A percentile compares a stretch with the other conserved stretches of the same genome.
These are phyloP conservation scores for Hypoxylon subgilvum DNA, from an alignment of 495 filamentous ascomycete species.

Conservation along the genomic window DNA sequence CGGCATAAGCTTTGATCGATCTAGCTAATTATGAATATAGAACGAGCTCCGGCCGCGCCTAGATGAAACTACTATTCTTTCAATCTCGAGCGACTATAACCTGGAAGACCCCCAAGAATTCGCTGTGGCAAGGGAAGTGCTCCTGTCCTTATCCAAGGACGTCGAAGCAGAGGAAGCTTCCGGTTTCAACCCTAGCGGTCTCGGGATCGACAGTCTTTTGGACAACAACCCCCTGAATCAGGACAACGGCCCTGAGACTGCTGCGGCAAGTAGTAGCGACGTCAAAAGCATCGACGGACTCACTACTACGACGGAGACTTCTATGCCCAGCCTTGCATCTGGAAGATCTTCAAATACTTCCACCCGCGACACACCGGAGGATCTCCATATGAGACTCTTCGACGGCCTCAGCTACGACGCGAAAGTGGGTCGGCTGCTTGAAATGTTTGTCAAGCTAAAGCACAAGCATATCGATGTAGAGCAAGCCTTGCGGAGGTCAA, in stretches of 20 bases:
- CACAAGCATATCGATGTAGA: slow-evolving; percentile 65
- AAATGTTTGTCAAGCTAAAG: slow-evolving; percentile 74
- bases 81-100: slow-evolving; percentile 71
- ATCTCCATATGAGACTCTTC: slow-evolving; percentile 40
- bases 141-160: slow-evolving; percentile 64
- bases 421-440: slow-evolving; percentile 60
- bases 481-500: slow-evolving; percentile 67
- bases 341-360: slow-evolving; percentile 23
- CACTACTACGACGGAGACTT: slow-evolving; percentile 37
- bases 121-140: slow-evolving; percentile 54
- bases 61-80: slow-evolving; percentile 63
- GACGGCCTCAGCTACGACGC: slow-evolving; percentile 61
- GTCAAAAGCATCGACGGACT: slow-evolving; percentile 31
- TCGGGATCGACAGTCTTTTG: slow-evolving; percentile 47
- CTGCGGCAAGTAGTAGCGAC: slow-evolving; percentile 19
- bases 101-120: slow-evolving; percentile 57
- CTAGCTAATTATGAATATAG: slow-evolving; percentile 13
- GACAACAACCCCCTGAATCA: slow-evolving; percentile 19
- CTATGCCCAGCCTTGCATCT: slow-evolving; percentile 23
- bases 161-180: slow-evolving; percentile 69
- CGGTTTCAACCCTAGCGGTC: slow-evolving; percentile 80
- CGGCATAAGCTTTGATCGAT: not conserved
- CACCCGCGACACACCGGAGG: slow-evolving; percentile 2
- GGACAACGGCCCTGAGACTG: slow-evolving; percentile 16
- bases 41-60: slow-evolving; percentile 41